Conservation (phyloP, 768 basidiomycete genomes). For the Hebeloma cylindrosporum region DNA sequence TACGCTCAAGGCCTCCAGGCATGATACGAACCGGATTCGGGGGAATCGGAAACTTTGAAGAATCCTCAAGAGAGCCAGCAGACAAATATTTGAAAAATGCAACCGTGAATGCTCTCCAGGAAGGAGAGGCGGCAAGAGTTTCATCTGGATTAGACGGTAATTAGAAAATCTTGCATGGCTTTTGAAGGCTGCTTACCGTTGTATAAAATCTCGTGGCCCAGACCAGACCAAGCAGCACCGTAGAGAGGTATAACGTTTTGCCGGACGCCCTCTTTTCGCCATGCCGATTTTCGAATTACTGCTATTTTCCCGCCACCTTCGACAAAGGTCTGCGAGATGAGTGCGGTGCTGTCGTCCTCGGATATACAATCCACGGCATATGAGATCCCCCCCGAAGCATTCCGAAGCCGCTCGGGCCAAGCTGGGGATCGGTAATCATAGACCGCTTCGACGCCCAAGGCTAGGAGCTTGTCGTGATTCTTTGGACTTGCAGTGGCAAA, state of each 20-base stretch:
- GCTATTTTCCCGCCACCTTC: constrained; percentile 31
- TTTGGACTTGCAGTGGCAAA: constrained; percentile 32
- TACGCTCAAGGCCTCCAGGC: constrained; percentile 30
- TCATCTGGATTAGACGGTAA: constrained; percentile 15
- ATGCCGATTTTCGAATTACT: constrained; percentile 26
- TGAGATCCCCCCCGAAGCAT: constrained; percentile 28
- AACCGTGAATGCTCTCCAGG: constrained; percentile 30
- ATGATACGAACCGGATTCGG: constrained; percentile 31
- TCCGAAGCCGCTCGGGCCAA: constrained; percentile 31
- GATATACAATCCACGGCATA: constrained; percentile 36
- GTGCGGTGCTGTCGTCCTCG: constrained; percentile 29
- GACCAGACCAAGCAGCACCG: constrained; percentile 33
- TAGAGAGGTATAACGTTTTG: constrained; percentile 28
- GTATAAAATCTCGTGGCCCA: constrained; percentile 32
- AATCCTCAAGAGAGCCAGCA: constrained; percentile 15
- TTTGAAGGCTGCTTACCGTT: constrained; percentile 24
- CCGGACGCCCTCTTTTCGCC: constrained; percentile 26
- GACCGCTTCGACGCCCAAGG: constrained; percentile 30
- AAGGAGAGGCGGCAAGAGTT: constrained; percentile 21
- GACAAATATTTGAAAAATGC: constrained; percentile 34
- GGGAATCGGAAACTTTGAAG: constrained; percentile 23
- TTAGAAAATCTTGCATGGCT: not conserved
- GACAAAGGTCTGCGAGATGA: constrained; percentile 30
- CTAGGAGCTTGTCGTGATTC: constrained; percentile 27
- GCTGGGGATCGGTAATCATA: constrained; percentile 32